A percentile compares a stretch with the other conserved stretches of the same genome.
Evolutionary conservation across 2,329 filamentous ascomycete genomes (phyloP).

Genomic region (Beauveria scarabaeidicola): DNA sequence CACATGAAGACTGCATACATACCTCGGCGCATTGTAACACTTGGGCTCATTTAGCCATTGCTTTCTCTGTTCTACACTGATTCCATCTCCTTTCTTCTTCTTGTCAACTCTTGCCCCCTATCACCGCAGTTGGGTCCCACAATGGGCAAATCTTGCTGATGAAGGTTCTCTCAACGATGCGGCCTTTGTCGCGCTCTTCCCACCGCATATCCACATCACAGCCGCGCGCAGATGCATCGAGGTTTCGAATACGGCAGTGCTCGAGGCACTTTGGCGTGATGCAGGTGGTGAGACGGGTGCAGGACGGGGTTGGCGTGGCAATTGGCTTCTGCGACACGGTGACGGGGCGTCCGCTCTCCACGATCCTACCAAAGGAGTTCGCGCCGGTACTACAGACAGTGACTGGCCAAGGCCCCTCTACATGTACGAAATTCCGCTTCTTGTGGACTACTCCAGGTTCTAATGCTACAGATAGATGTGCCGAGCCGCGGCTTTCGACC

Average conservation of each 20-base stretch:
- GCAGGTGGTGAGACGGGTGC: slow-evolving; percentile 4
- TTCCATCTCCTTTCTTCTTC: no score
- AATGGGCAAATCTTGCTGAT: slow-evolving; percentile 2
- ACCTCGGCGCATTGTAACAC: slow-evolving; percentile 5
- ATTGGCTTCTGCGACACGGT: slow-evolving; percentile 9
- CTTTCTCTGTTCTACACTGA: not conserved
- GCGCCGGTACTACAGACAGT: slow-evolving; percentile 5
- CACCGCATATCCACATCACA: not conserved
- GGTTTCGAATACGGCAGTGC: not conserved
- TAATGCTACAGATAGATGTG: not conserved
- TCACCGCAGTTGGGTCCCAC: not conserved
- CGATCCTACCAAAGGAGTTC: slow-evolving; percentile 9
- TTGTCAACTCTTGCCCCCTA: not conserved
- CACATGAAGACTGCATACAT: slow-evolving; percentile 1
- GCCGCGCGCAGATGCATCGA: not conserved
- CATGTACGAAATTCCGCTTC: not conserved
- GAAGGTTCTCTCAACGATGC: slow-evolving; percentile 8
- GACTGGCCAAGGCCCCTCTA: not conserved
- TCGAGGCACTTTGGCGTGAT: slow-evolving; percentile 6
- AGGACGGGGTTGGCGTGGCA: slow-evolving; percentile 8
- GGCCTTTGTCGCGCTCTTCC: not conserved
- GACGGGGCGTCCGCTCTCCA: slow-evolving; percentile 6
- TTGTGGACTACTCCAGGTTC: not conserved
- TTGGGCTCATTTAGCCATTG: no score
- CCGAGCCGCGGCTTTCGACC: slow-evolving; percentile 4